phyloP scores from a whole-genome alignment of 441 rosid species.

The Hura crepitans region DNA sequence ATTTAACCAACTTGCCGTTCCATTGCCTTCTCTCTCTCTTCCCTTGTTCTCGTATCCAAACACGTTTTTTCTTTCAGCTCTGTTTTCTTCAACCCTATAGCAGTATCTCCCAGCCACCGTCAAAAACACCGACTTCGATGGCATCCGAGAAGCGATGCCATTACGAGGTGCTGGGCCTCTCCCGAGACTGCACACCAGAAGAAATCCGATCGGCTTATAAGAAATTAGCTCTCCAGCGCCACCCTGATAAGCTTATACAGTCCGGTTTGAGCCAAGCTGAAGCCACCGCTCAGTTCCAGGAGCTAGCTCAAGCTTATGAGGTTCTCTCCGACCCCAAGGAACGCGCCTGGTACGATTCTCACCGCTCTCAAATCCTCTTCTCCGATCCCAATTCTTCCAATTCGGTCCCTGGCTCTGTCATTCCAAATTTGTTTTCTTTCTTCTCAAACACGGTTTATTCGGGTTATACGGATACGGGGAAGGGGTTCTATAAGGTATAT shows the following conservation, averaged over 20 bases:
- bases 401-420: constrained; percentile 41
- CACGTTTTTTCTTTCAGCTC: background rate
- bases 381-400: constrained; percentile 49
- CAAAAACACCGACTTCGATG: constrained; percentile 27
- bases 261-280: constrained; percentile 73
- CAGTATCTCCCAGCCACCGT: background rate
- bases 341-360: constrained; percentile 93
- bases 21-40: background rate
- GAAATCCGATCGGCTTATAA: constrained; percentile 77
- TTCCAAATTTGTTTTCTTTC: constrained; percentile 73
- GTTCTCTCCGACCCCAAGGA: constrained; percentile 87
- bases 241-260: constrained; percentile 91
- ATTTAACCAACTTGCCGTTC: background rate
- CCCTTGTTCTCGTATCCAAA: constrained; percentile 8
- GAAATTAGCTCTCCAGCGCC: constrained; percentile 84
- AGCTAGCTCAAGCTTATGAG: constrained; percentile 80
- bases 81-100: constrained; percentile 5
- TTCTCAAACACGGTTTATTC: constrained; percentile 68
- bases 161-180: constrained; percentile 74
- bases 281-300: constrained; percentile 95
- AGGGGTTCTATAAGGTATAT: constrained; percentile 81
- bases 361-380: constrained; percentile 91
- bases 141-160: constrained; percentile 80
- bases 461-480: constrained; percentile 64
- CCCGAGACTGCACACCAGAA: constrained; percentile 54